Conservation (phyloP, 805 yeast species). For the Suhomyces vadensis region DNA sequence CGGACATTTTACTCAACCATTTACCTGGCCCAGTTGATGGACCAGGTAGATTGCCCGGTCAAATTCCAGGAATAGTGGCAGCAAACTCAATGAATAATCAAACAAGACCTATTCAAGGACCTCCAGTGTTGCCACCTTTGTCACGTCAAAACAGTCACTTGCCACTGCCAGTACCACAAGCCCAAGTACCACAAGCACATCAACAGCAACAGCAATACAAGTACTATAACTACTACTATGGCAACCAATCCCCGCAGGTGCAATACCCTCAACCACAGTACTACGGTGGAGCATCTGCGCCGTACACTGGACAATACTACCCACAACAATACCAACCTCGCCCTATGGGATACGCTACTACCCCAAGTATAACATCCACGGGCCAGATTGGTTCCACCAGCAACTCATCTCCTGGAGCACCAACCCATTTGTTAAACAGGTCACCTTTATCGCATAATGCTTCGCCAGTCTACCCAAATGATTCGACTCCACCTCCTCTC, state of each 20-base stretch:
- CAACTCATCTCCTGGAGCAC: constrained; percentile 1
- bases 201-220: constrained; percentile 8
- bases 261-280: constrained; percentile 3
- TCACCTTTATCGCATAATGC: constrained; percentile 13
- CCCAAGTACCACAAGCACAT: not conserved
- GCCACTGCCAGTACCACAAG: constrained; percentile 4
- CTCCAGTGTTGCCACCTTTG: constrained; percentile 11
- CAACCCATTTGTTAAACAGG: constrained; percentile 4
- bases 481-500: constrained; percentile 14
- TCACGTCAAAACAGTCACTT: constrained; percentile 7
- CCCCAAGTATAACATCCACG: not conserved
- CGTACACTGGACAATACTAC: not conserved
- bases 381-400: not conserved
- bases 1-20: constrained; percentile 33
- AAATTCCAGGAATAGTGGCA: not conserved
- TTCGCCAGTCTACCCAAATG: constrained; percentile 12
- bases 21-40: constrained; percentile 7
- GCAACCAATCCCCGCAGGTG: not conserved
- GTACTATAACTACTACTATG: constrained; percentile 18
- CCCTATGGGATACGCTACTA: not conserved
- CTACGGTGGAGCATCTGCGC: not conserved
- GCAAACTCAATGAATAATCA: not conserved
- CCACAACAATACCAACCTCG: not conserved
- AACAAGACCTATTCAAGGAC: not conserved
- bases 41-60: not conserved